Conservation (phyloP, 1,139 yeast species). For the Kodamaea derodonti region DNA sequence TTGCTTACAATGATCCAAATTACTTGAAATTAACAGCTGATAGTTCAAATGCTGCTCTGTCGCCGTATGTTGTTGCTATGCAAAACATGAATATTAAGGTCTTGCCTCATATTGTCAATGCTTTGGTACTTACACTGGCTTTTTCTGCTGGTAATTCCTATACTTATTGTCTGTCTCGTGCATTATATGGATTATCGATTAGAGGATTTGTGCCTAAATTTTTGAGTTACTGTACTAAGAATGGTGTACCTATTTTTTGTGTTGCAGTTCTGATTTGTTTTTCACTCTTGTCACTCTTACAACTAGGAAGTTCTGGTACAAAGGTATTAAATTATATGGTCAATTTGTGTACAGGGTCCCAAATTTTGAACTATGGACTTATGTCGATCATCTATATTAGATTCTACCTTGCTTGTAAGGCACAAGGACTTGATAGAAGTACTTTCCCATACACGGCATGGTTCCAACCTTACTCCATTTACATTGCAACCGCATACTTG, state of each 20-base stretch:
- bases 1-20: conserved; percentile 39
- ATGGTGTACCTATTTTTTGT: conserved; percentile 56
- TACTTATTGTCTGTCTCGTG: conserved; percentile 42
- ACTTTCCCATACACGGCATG: conserved; percentile 28
- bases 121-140: conserved; percentile 32
- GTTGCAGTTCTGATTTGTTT: conserved; percentile 27
- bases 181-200: conserved; percentile 36
- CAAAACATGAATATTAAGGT: conserved; percentile 34
- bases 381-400: conserved; percentile 57
- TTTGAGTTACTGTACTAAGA: conserved; percentile 38
- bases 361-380: conserved; percentile 65
- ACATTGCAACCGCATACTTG: conserved; percentile 26
- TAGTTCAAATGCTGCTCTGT: conserved; percentile 27
- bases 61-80: conserved; percentile 47
- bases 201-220: conserved; percentile 40
- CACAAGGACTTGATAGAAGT: conserved; percentile 30
- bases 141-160: conserved; percentile 45
- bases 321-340: conserved; percentile 74
- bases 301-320: conserved; percentile 55
- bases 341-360: conserved; percentile 75
- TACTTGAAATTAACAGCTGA: conserved; percentile 22
- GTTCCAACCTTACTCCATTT: conserved; percentile 32
- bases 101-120: conserved; percentile 41
- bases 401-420: conserved; percentile 59
- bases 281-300: conserved; percentile 46